A percentile compares a stretch with the other conserved stretches of the same genome.
Conservation (phyloP, 371 early-diverging fungal genomes). For the Rhizoclosmatium hyalinum region DNA sequence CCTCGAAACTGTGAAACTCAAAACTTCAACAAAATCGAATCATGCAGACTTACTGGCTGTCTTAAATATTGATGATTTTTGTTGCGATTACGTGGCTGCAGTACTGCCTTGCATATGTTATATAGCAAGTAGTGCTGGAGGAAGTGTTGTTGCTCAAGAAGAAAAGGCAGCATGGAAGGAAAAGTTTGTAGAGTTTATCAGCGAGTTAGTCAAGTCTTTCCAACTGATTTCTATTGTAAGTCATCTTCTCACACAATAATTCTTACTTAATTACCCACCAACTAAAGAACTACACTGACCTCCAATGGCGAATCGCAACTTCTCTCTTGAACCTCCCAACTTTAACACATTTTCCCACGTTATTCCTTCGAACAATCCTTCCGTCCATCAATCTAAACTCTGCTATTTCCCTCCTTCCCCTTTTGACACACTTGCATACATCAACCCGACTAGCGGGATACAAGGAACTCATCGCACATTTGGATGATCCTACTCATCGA, state of each 20-base stretch:
- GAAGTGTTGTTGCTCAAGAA: background rate
- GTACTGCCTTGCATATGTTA: constrained; percentile 1
- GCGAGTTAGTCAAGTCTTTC: background rate
- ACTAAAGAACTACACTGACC: no score
- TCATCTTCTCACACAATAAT: background rate
- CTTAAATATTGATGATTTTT: background rate
- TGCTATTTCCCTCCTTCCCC: background rate
- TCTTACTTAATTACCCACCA: no score
- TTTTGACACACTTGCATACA: constrained; percentile 2
- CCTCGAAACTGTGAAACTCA: background rate
- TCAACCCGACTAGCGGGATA: constrained; percentile 3
- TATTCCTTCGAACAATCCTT: background rate
- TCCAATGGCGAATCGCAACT: background rate
- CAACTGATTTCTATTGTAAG: background rate
- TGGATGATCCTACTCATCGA: background rate
- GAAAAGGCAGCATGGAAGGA: constrained; percentile 14
- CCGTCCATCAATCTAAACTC: background rate
- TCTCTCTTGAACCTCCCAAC: constrained; percentile 12
- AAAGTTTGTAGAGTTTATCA: constrained; percentile 2
- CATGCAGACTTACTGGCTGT: background rate
- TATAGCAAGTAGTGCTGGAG: background rate
- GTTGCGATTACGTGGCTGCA: constrained; percentile 10
- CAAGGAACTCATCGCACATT: background rate
- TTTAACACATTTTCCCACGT: background rate
- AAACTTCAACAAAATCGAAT: background rate